These are phyloP conservation scores for Ogataea nitratoaversa DNA, from an alignment of 805 yeast species.

Conservation along the genomic window DNA sequence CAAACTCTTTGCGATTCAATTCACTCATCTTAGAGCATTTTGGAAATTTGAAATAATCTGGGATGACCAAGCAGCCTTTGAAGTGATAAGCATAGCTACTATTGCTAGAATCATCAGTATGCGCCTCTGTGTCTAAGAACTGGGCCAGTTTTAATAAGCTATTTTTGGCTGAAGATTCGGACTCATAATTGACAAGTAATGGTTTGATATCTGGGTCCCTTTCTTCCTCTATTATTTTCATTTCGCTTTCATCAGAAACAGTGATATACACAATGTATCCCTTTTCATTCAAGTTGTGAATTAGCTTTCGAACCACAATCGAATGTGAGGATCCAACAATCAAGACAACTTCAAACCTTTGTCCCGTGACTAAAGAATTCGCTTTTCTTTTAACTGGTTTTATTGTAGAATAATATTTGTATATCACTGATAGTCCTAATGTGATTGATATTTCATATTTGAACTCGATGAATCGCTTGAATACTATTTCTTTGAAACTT, in stretches of 20 bases:
- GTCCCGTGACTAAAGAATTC: conserved; percentile 59
- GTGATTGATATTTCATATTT: neutral
- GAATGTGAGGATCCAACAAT: conserved; percentile 75
- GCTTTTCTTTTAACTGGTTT: conserved; percentile 44
- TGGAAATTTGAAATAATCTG: conserved; percentile 44
- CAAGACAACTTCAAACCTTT: conserved; percentile 69
- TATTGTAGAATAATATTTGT: neutral
- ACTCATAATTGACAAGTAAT: conserved; percentile 47
- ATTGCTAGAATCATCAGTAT: conserved; percentile 48
- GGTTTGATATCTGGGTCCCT: conserved; percentile 68
- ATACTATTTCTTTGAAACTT: neutral
- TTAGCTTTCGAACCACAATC: conserved; percentile 64
- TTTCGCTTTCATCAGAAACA: conserved; percentile 57
- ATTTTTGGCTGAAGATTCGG: conserved; percentile 37
- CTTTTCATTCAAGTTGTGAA: conserved; percentile 68
- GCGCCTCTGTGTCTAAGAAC: conserved; percentile 34
- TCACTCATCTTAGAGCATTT: conserved; percentile 27
- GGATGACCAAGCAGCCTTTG: conserved; percentile 65
- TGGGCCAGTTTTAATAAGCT: conserved; percentile 48
- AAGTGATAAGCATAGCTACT: conserved; percentile 36
- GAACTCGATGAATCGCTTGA: neutral
- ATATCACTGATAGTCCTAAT: conserved; percentile 2
- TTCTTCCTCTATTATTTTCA: conserved; percentile 49
- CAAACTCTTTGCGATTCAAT: conserved; percentile 24
- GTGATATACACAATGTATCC: conserved; percentile 82